Base-by-base conservation (phyloP, 495 filamentous ascomycete genomes). In the Parmelia sp. region DNA sequence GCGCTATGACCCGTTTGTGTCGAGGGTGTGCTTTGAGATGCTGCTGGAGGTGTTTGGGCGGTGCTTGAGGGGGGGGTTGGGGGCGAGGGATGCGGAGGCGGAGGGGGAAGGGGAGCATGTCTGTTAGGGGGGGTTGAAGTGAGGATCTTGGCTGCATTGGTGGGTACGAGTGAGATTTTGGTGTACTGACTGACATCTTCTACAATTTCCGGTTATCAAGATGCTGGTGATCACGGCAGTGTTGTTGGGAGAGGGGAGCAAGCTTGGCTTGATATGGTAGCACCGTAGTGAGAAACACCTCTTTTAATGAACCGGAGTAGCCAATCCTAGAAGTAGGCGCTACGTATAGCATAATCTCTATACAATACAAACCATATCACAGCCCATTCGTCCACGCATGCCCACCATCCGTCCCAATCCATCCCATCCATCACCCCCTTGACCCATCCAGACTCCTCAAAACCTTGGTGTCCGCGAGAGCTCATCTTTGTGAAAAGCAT, bases 11-110 rank as follows among this genome's bases (percentile, higher is more conserved):
- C 90, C 93, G 0, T 89, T 87, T 3, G 84, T 97, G 61, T 85
- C 84, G 15, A 91, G 90, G 72, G 82, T 90, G n/a, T 96, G 92
- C 76, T 96, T 96, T 71, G 88, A 93, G 81, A 90, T 97, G 73
- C 73, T 97, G 66, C 75, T 91, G 27, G 93, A 97, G 77, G 70
- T 96, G 60, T 97, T 97, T 77, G 85, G 83, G 9, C 78, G 93
- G 37, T 87, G 83, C 2, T 73, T 97, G 73, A 90, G 88, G 77
- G 76, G 86, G 27, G 90, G 96, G 66, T 71, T 96, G 65, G 93
- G 93, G 21, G 71, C 21, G 75, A 75, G 71, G 60, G 73, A 69
- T 29, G 74, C 74, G 0, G 76, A 67, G n/a, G n/a, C n/a, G 27
- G 73, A 69, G 31, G 71, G 68, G 42, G 71, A 74, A 65, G 69